Evolutionary conservation across 1,139 yeast genomes (phyloP), one percentile per base, ranked within the genome.

Genomic region (Diutina rugosa): DNA sequence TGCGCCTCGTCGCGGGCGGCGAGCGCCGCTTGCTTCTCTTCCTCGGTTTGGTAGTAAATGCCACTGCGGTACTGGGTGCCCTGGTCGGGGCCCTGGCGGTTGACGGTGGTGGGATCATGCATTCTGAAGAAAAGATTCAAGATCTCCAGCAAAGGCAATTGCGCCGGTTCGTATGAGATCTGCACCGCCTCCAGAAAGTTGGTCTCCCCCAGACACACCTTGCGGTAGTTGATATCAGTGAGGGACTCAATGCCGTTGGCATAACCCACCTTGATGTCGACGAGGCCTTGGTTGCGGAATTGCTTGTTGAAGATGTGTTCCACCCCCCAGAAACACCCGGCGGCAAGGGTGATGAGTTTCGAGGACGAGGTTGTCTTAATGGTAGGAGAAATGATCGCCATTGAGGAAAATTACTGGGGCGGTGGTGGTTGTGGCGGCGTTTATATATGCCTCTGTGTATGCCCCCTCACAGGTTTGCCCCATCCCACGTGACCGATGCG

Each of bases 261-360:
- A 68, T 85, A 93, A 2, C 98, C 99, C 12, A 91, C 98, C 65
- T 81, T 84, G 56, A 84, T 77, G 66, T 88, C 97, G 16, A 85
- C 67, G 28, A 91, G 69, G 2, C 91, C 91, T 65, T 81, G 83
- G 57, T 71, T 77, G 6, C 65, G 64, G 62, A 82, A 87, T 61
- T 87, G 79, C 66, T 87, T 87, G 60, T 85, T 73, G 72, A 81
- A 90, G 47, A 91, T 83, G 63, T 87, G 86, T 66, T 93, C 98
- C 12, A 87, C 90, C 21, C 97, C 97, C 98, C 98, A 91, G 76
- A 90, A 93, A 67, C 99, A 91, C 3, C 95, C 95, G 1, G 87
- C 90, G 1, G 89, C 91, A 28, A 86, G 68, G 0, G 90, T 85
- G 57, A 84, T 68, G 46, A 84, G 62, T 62, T 79, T 76, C 55